These are phyloP conservation scores for Epichloe brachyelytri DNA, from an alignment of 2,329 filamentous ascomycete species.

Conservation along the genomic window DNA sequence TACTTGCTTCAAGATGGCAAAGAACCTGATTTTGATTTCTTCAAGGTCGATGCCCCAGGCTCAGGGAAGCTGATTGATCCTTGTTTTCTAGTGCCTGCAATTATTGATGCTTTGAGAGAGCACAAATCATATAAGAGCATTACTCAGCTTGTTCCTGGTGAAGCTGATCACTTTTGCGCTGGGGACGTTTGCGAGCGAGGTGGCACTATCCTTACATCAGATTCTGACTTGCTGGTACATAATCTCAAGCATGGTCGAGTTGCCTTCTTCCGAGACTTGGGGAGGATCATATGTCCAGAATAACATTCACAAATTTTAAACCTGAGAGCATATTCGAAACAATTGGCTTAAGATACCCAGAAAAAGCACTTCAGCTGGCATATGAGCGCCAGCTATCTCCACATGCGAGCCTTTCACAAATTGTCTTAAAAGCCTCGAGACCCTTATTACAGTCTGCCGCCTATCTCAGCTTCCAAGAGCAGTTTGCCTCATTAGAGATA, in stretches of 20 bases:
- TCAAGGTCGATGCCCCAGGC: conserved; percentile 11
- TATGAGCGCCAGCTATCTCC: conserved; percentile 21
- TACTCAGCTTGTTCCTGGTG: conserved; percentile 57
- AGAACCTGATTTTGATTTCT: conserved; percentile 11
- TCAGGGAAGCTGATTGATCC: conserved; percentile 31
- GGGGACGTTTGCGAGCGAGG: conserved; percentile 40
- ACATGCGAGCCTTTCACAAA: conserved; percentile 17
- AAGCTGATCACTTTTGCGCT: conserved; percentile 77
- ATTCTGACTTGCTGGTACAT: conserved; percentile 74
- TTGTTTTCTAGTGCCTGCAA: conserved; percentile 65
- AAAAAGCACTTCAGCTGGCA: conserved; percentile 20
- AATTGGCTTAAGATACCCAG: conserved; percentile 24
- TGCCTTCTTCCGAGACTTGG: conserved; percentile 56
- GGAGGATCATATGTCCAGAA: conserved; percentile 11
- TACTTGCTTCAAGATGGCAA: conserved; percentile 9
- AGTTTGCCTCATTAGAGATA: background rate
- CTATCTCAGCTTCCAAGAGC: conserved; percentile 10
- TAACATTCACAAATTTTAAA: conserved; percentile 17
- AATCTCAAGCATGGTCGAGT: conserved; percentile 55
- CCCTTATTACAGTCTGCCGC: conserved; percentile 3
- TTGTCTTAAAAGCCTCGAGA: conserved; percentile 16
- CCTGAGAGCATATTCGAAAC: conserved; percentile 26
- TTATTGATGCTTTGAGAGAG: conserved; percentile 55
- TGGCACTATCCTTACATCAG: conserved; percentile 59
- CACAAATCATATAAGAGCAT: conserved; percentile 28